Percentiles rank a stretch among this genome's conserved stretches.
Evolutionary conservation across 1,139 yeast genomes (phyloP).

Genomic region (Geotrichum cucujoidarum): DNA sequence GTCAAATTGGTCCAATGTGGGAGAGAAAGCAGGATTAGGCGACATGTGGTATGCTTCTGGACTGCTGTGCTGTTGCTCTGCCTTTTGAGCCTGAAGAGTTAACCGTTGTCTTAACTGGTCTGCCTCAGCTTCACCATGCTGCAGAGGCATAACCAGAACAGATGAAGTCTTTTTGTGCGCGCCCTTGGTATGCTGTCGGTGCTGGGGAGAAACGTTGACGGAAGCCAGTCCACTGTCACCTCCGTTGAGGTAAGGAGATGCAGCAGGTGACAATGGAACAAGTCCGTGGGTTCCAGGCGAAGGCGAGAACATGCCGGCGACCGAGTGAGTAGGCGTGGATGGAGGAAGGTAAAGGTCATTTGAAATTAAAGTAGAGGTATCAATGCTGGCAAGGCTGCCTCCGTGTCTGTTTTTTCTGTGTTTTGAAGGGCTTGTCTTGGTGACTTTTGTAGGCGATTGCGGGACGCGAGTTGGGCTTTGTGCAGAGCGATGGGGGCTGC

Average conservation of each 20-base stretch:
- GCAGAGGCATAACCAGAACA: slow-evolving; percentile 15
- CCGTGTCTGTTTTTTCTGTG: slow-evolving; percentile 15
- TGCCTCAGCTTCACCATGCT: slow-evolving; percentile 13
- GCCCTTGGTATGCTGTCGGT: slow-evolving; percentile 1
- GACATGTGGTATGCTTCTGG: slow-evolving; percentile 25
- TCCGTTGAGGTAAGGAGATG: slow-evolving; percentile 16
- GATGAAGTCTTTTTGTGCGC: slow-evolving; percentile 4
- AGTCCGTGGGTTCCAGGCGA: slow-evolving; percentile 16
- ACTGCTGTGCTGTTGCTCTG: slow-evolving; percentile 13
- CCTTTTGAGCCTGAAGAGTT: slow-evolving; percentile 10
- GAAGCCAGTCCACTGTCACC: slow-evolving; percentile 17
- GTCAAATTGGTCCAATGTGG: slow-evolving; percentile 24
- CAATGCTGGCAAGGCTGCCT: slow-evolving; percentile 17
- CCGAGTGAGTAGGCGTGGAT: slow-evolving; percentile 19
- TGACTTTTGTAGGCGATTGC: slow-evolving; percentile 17
- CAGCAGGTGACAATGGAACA: slow-evolving; percentile 13
- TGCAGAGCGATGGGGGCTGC: slow-evolving; percentile 12
- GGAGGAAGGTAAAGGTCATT: slow-evolving; percentile 21
- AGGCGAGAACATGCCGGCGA: slow-evolving; percentile 16
- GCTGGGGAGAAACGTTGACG: slow-evolving; percentile 15
- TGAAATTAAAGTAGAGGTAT: slow-evolving; percentile 13
- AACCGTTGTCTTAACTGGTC: slow-evolving; percentile 16
- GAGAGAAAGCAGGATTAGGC: slow-evolving; percentile 28
- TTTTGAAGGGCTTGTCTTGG: slow-evolving; percentile 15
- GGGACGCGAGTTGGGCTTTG: slow-evolving; percentile 14